A percentile compares a stretch with the other conserved stretches of the same genome.
These are phyloP conservation scores for Emericellopsis cladophorae DNA, from an alignment of 2,329 filamentous ascomycete genomes.

Conservation along the genomic window DNA sequence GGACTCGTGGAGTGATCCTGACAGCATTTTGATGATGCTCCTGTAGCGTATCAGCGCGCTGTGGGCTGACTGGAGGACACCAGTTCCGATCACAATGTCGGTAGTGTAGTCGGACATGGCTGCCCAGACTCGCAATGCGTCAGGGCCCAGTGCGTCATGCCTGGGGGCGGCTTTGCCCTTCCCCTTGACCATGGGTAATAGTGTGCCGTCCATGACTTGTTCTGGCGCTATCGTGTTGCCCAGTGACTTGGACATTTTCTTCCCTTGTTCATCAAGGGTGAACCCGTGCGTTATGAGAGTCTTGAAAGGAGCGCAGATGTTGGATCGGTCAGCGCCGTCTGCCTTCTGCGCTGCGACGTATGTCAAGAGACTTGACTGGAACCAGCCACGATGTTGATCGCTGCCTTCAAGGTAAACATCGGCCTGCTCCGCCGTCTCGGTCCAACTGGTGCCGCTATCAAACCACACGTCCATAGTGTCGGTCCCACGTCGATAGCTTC, in stretches of 20 bases:
- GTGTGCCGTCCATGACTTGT: conserved; percentile 73
- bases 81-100: conserved; percentile 72
- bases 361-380: conserved; percentile 89
- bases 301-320: conserved; percentile 56
- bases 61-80: conserved; percentile 66
- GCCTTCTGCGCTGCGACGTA: conserved; percentile 53
- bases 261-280: conserved; percentile 76
- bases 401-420: conserved; percentile 91
- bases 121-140: conserved; percentile 82
- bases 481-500: conserved; percentile 58
- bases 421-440: conserved; percentile 41
- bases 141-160: conserved; percentile 67
- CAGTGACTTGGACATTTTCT: conserved; percentile 97
- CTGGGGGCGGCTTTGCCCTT: conserved; percentile 35
- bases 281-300: conserved; percentile 94
- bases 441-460: conserved; percentile 94
- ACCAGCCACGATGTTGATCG: conserved; percentile 97
- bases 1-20: conserved; percentile 57
- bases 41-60: conserved; percentile 74
- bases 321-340: conserved; percentile 11
- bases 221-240: conserved; percentile 76
- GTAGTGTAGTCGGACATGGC: conserved; percentile 84
- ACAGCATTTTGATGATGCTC: conserved; percentile 78
- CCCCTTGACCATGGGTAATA: conserved; percentile 57
- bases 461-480: conserved; percentile 99